These are phyloP conservation scores for Eucalyptus erythrocorys DNA, from an alignment of 345 rosid genomes.

Conservation along the genomic window DNA sequence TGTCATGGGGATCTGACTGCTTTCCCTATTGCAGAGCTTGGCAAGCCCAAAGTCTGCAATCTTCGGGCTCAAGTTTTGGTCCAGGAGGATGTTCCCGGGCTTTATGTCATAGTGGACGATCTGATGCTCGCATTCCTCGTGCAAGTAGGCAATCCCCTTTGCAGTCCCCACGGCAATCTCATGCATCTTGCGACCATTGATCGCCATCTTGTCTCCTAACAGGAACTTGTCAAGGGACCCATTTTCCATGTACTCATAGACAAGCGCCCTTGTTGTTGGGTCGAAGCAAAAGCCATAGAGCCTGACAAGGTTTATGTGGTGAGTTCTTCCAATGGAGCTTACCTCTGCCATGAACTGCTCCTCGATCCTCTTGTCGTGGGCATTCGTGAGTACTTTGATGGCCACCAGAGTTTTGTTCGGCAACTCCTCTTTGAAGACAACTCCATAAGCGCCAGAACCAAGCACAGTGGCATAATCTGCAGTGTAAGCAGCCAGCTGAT, in stretches of 20 bases:
- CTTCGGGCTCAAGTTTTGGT: neutral
- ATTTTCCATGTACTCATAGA: neutral
- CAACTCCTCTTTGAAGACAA: neutral
- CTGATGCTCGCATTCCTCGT: neutral
- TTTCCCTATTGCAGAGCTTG: neutral
- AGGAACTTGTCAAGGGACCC: neutral
- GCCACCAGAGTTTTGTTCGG: neutral
- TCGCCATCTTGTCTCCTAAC: neutral
- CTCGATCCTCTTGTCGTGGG: neutral
- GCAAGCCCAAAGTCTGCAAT: neutral
- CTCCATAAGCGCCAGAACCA: conserved; percentile 7
- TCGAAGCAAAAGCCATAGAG: fast-evolving
- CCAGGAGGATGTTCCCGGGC: neutral
- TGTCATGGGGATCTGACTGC: neutral
- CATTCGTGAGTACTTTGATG: neutral
- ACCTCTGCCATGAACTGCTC: neutral
- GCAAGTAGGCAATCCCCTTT: neutral
- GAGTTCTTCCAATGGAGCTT: neutral
- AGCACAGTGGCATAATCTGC: neutral
- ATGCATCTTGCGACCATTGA: neutral
- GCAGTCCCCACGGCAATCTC: neutral
- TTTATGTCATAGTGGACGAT: neutral
- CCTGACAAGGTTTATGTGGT: neutral
- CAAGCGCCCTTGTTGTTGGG: neutral
- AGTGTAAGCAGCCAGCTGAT: neutral